These are phyloP conservation scores for Tricholoma terreum DNA, from an alignment of 768 basidiomycete genomes.

Conservation along the genomic window DNA sequence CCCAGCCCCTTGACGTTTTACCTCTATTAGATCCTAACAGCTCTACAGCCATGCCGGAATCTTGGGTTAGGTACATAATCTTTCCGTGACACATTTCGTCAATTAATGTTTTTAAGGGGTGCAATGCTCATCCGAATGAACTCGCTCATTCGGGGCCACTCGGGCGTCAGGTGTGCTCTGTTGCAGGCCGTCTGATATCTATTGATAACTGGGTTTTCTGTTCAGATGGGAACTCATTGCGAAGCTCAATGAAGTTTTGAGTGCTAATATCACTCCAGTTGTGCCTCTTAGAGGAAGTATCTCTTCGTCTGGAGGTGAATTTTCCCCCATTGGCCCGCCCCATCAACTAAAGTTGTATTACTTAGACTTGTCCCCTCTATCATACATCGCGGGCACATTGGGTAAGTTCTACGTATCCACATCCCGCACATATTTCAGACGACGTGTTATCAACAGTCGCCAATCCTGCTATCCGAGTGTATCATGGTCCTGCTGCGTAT, in stretches of 20 bases:
- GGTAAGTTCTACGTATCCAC: conserved; percentile 27
- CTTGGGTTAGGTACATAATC: conserved; percentile 67
- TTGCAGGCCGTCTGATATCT: neutral
- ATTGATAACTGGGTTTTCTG: neutral
- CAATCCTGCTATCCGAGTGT: conserved; percentile 33
- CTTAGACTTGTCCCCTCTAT: conserved; percentile 48
- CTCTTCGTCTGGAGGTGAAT: conserved; percentile 70
- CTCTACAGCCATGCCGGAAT: conserved; percentile 75
- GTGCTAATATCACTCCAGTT: conserved; percentile 62
- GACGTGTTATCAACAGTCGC: conserved; percentile 20
- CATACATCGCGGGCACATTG: conserved; percentile 67
- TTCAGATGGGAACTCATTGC: conserved; percentile 67
- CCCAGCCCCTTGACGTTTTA: conserved; percentile 42
- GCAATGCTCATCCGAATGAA: conserved; percentile 81
- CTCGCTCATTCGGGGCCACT: conserved; percentile 78
- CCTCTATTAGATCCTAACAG: conserved; percentile 67
- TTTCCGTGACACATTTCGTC: conserved; percentile 25
- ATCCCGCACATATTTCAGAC: neutral
- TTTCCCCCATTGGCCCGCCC: neutral
- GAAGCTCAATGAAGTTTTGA: conserved; percentile 61
- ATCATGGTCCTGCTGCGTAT: conserved; percentile 50
- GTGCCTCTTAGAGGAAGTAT: conserved; percentile 81
- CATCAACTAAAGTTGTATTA: conserved; percentile 2
- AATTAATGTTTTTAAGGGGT: conserved; percentile 50
- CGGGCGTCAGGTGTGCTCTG: conserved; percentile 54